A percentile compares a stretch with the other conserved stretches of the same genome.
These are phyloP conservation scores for Ophiocordyceps camponoti-floridani DNA, from an alignment of 2,329 filamentous ascomycete species.

Conservation along the genomic window DNA sequence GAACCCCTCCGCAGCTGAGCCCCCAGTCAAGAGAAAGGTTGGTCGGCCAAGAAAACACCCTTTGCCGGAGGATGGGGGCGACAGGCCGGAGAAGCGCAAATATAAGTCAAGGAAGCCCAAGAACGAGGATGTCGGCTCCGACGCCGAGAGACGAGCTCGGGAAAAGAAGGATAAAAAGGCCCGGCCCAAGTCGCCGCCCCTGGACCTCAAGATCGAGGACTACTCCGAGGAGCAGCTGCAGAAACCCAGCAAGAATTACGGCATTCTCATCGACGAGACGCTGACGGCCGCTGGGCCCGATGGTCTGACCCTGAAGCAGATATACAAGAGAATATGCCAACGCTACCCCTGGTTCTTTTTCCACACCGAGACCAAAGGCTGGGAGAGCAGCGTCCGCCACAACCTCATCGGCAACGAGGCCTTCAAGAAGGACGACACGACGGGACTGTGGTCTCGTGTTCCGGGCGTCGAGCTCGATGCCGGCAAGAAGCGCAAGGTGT, in stretches of 20 bases:
- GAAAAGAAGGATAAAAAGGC: slow-evolving; percentile 43
- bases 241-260: slow-evolving; percentile 45
- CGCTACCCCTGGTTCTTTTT: slow-evolving; percentile 43
- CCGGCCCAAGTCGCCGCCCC: slow-evolving; percentile 39
- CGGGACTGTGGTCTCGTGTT: slow-evolving; percentile 37
- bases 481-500: slow-evolving; percentile 40
- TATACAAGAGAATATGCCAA: slow-evolving; percentile 42
- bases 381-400: slow-evolving; percentile 47
- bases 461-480: slow-evolving; percentile 40
- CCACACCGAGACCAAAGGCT: slow-evolving; percentile 42
- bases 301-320: slow-evolving; percentile 40
- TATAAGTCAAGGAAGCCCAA: slow-evolving; percentile 45
- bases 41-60: slow-evolving; percentile 48
- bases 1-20: slow-evolving; percentile 27
- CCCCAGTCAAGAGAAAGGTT: slow-evolving; percentile 43
- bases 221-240: slow-evolving; percentile 39
- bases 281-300: slow-evolving; percentile 33
- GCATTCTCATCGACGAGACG: slow-evolving; percentile 41
- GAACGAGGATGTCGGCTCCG: slow-evolving; percentile 33
- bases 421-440: slow-evolving; percentile 39
- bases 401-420: slow-evolving; percentile 45
- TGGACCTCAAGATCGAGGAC: slow-evolving; percentile 34
- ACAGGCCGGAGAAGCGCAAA: slow-evolving; percentile 43
- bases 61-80: slow-evolving; percentile 33
- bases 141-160: slow-evolving; percentile 34